Evolutionary conservation across 1,284 basidiomycete genomes (phyloP).

Genomic region (Cutaneotrichosporon arboriforme): DNA sequence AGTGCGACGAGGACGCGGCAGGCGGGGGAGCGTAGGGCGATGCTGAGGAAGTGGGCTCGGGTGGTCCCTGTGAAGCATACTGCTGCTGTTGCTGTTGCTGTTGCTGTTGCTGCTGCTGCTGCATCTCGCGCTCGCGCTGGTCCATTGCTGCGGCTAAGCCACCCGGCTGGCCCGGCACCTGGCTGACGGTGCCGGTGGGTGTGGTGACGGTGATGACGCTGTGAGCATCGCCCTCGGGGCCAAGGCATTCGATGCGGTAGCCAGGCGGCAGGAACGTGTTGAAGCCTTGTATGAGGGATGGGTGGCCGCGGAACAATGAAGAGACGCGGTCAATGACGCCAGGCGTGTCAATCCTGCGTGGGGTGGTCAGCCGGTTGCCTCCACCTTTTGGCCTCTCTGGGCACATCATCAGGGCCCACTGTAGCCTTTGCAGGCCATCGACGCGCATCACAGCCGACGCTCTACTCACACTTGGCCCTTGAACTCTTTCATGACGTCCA

Average conservation of each 20-base stretch:
- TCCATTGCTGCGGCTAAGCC: conserved; percentile 42
- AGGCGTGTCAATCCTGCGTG: conserved; percentile 86
- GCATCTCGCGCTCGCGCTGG: conserved; percentile 23
- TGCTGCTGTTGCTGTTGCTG: conserved; percentile 1
- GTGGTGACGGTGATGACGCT: conserved; percentile 93
- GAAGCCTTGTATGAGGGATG: conserved; percentile 92
- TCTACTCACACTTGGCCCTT: conserved; percentile 82
- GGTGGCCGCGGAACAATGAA: conserved; percentile 88
- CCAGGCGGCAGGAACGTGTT: conserved; percentile 97
- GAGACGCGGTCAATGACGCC: conserved; percentile 98
- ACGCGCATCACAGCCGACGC: neutral
- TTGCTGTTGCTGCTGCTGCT: conserved; percentile 9
- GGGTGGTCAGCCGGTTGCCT: neutral
- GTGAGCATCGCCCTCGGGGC: conserved; percentile 54
- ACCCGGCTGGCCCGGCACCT: conserved; percentile 48
- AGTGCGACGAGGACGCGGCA: conserved; percentile 9
- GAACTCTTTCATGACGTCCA: conserved; percentile 99
- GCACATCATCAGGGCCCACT: neutral
- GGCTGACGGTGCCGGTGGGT: conserved; percentile 72
- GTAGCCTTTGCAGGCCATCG: neutral
- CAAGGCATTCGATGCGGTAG: conserved; percentile 83
- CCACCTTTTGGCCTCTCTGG: too few species aligned
- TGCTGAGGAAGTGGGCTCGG: conserved; percentile 1
- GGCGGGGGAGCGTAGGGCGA: conserved; percentile 5
- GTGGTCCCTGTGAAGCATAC: conserved; percentile 4